Percentiles rank a stretch among this genome's conserved stretches.
Evolutionary conservation across 345 rosid species (phyloP).

Genomic region (Eucalyptus microcorys): DNA sequence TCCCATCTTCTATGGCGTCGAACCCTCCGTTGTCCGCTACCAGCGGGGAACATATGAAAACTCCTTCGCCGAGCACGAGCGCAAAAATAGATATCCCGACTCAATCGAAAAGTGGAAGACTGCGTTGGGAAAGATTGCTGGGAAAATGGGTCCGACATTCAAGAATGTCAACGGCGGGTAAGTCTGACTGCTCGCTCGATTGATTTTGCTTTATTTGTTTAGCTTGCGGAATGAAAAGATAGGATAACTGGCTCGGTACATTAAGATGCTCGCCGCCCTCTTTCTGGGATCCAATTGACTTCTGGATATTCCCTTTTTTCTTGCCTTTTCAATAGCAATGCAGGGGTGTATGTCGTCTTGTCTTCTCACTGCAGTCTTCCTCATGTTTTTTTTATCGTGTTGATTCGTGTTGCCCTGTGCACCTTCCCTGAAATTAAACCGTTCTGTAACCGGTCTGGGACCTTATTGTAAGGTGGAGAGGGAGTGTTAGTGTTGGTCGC

Average conservation of each 20-base stretch:
- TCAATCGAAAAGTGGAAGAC: accelerated
- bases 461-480: neutral
- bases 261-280: neutral
- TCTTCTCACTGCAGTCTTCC: neutral
- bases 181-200: neutral
- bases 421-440: neutral
- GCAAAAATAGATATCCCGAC: neutral
- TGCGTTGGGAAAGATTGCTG: neutral
- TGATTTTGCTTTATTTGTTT: neutral
- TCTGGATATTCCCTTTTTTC: neutral
- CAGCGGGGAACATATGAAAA: accelerated
- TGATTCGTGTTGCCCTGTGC: neutral
- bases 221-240: neutral
- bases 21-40: neutral
- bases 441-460: neutral
- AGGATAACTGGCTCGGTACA: accelerated
- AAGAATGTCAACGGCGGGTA: neutral
- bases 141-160: accelerated
- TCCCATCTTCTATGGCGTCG: neutral
- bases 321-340: neutral
- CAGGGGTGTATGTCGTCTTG: accelerated
- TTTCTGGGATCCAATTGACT: neutral
- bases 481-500: neutral
- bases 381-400: neutral
- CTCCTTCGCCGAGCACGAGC: accelerated